Evolutionary conservation across 1,284 basidiomycete species (phyloP).

Genomic region (Puccinia novopanici): DNA sequence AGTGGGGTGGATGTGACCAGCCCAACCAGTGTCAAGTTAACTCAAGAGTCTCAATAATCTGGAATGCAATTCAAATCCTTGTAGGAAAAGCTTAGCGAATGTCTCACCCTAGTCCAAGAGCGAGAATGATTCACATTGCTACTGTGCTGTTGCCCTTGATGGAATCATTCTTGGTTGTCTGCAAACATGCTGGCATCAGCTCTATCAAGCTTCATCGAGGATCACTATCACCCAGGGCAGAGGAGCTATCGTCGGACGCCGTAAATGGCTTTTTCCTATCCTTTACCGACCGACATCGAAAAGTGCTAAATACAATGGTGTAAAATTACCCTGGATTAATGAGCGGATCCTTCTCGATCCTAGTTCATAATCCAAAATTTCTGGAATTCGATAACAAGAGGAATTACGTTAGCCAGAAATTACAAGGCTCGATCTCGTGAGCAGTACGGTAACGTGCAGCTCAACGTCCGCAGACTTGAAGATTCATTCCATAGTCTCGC

Average conservation of each 20-base stretch:
- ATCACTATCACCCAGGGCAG: slow-evolving; percentile 65
- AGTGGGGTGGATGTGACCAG: slow-evolving; percentile 48
- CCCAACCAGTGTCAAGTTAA: slow-evolving; percentile 60
- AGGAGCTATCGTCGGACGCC: slow-evolving; percentile 70
- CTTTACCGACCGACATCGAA: slow-evolving; percentile 92
- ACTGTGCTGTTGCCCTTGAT: slow-evolving; percentile 87
- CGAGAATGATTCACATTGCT: slow-evolving; percentile 80
- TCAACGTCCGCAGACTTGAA: slow-evolving; percentile 91
- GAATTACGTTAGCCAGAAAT: slow-evolving; percentile 95
- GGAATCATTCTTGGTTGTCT: slow-evolving; percentile 95
- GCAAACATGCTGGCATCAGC: slow-evolving; percentile 74
- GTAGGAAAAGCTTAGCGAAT: slow-evolving; percentile 82
- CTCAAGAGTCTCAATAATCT: slow-evolving; percentile 62
- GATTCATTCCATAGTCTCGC: slow-evolving; percentile 93
- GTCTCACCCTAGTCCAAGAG: slow-evolving; percentile 77
- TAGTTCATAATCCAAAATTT: slow-evolving; percentile 93
- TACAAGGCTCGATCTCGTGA: slow-evolving; percentile 76
- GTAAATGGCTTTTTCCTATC: slow-evolving; percentile 80
- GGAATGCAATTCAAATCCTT: slow-evolving; percentile 81
- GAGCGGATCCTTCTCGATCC: slow-evolving; percentile 94
- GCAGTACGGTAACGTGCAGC: slow-evolving; percentile 78
- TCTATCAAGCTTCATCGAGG: slow-evolving; percentile 58
- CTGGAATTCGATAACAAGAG: slow-evolving; percentile 99
- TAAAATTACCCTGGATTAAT: slow-evolving; percentile 96
- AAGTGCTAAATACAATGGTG: slow-evolving; percentile 94